Conservation (phyloP, 2,329 filamentous ascomycete species). For the Aspergillus jensenii region DNA sequence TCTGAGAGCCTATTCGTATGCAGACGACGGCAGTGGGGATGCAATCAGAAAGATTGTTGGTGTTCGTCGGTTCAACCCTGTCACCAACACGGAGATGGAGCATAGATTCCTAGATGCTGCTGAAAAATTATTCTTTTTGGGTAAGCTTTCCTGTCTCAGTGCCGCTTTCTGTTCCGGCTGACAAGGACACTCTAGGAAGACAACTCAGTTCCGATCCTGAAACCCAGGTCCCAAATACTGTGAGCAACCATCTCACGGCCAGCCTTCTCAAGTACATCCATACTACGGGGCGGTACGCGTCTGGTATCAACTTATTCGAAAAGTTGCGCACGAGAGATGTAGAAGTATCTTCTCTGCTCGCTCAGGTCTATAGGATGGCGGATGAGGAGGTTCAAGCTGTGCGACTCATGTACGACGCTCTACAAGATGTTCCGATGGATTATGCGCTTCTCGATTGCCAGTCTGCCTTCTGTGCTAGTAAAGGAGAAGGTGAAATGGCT, state of each 20-base stretch:
- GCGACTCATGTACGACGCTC: slow-evolving; percentile 78
- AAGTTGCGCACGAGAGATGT: slow-evolving; percentile 88
- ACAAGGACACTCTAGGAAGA: slow-evolving; percentile 62
- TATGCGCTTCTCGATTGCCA: slow-evolving; percentile 95
- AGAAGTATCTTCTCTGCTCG: slow-evolving; percentile 88
- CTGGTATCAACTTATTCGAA: slow-evolving; percentile 96
- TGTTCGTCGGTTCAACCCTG: slow-evolving; percentile 94
- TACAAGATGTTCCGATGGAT: slow-evolving; percentile 94
- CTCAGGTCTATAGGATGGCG: slow-evolving; percentile 88
- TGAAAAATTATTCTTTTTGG: slow-evolving; percentile 91
- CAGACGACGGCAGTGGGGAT: slow-evolving; percentile 91
- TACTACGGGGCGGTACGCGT: slow-evolving; percentile 90
- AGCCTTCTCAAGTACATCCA: slow-evolving; percentile 92
- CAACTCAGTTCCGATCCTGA: slow-evolving; percentile 95
- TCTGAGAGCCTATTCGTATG: slow-evolving; percentile 90
- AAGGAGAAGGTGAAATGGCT: slow-evolving; percentile 83
- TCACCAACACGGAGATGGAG: slow-evolving; percentile 97
- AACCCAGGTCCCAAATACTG: slow-evolving; percentile 94
- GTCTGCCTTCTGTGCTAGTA: slow-evolving; percentile 85
- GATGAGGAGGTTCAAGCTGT: slow-evolving; percentile 98
- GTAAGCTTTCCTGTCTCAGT: slow-evolving; percentile 44
- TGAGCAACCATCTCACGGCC: slow-evolving; percentile 93
- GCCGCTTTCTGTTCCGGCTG: slow-evolving; percentile 9
- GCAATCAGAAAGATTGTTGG: slow-evolving; percentile 96
- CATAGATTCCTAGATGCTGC: slow-evolving; percentile 94